Conservation (phyloP, 257 asterid genomes). For the Nicotiana sylvestris region DNA sequence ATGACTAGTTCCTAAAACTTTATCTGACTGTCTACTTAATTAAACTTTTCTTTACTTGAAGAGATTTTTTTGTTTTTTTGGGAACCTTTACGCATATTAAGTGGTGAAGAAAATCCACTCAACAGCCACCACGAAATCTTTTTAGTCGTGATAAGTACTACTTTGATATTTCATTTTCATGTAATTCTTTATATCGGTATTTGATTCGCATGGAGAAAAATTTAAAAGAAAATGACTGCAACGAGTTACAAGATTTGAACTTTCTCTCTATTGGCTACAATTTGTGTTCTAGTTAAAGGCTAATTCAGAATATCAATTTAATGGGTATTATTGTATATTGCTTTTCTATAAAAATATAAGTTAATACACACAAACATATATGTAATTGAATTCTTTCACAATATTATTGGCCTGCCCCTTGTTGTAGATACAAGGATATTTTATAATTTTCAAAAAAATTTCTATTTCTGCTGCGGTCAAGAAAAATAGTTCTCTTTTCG, state of each 20-base stretch:
- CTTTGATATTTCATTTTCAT: neutral
- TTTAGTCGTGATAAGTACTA: neutral
- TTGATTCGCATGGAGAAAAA: neutral
- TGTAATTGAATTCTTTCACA: too few species aligned
- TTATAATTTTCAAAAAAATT: too few species aligned
- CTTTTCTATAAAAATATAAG: too few species aligned
- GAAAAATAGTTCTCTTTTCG: too few species aligned
- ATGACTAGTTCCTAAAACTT: neutral
- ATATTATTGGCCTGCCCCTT: too few species aligned
- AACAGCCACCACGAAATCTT: neutral
- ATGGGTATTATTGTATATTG: too few species aligned
- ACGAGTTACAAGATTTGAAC: neutral
- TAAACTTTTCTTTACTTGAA: too few species aligned
- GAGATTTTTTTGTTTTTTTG: neutral
- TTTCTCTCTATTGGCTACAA: neutral
- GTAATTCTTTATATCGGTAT: neutral
- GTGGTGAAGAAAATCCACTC: neutral
- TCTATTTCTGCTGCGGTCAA: too few species aligned
- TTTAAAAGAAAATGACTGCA: neutral
- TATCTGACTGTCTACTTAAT: neutral
- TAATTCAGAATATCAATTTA: too few species aligned
- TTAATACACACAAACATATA: too few species aligned
- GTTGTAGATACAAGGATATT: too few species aligned
- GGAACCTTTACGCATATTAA: constrained; percentile 3
- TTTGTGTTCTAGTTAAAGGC: neutral